Percentiles rank a stretch among this genome's conserved stretches.
phyloP scores from a whole-genome alignment of 352 stramenopile species.

The Thalassiosira hispida region DNA sequence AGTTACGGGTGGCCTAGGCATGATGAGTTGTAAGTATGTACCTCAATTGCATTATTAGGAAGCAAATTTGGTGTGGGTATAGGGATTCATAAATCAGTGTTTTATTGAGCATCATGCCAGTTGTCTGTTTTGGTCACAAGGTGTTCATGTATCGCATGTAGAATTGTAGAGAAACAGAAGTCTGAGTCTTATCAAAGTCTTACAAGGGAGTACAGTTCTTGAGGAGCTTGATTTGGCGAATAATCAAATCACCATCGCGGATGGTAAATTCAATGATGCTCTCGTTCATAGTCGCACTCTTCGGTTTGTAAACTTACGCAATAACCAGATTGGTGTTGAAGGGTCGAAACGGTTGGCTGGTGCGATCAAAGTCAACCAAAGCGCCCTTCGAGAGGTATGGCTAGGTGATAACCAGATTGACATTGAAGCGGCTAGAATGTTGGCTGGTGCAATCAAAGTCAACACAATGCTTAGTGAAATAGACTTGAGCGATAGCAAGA shows the following conservation, averaged over 20 bases:
- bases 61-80: too few relatives aligned
- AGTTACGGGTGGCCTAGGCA: constrained; percentile 38
- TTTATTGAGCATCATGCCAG: too few relatives aligned
- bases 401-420: constrained; percentile 46
- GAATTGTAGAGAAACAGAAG: too few relatives aligned
- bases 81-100: too few relatives aligned
- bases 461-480: constrained; percentile 26
- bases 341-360: constrained; percentile 32
- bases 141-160: too few relatives aligned
- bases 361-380: constrained; percentile 44
- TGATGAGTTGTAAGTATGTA: constrained; percentile 6
- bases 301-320: constrained; percentile 25
- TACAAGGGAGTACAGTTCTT: neutral
- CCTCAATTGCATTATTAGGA: too few relatives aligned
- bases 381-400: neutral
- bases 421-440: neutral
- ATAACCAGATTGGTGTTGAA: constrained; percentile 48
- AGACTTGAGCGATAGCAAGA: constrained; percentile 19
- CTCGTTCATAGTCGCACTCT: constrained; percentile 18
- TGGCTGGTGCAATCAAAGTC: constrained; percentile 19
- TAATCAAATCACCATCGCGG: constrained; percentile 10
- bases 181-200: constrained; percentile 3
- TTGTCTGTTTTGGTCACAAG: too few relatives aligned
- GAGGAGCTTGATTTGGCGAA: neutral
- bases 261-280: constrained; percentile 15